phyloP scores from a whole-genome alignment of 23 red algal species.

The Agarophyton chilense region DNA sequence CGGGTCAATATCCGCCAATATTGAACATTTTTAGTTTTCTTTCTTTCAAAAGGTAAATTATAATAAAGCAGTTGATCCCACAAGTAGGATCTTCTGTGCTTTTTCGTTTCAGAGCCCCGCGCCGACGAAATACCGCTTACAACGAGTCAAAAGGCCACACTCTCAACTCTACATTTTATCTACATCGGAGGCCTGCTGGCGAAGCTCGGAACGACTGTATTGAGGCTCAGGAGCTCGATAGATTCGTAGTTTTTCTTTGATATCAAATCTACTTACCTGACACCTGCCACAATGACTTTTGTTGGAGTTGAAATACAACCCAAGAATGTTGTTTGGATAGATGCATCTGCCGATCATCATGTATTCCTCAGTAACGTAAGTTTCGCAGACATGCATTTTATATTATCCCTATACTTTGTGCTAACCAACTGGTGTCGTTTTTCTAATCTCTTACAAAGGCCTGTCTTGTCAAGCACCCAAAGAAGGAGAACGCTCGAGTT shows the following conservation, averaged over 20 bases:
- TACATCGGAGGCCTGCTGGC: no score
- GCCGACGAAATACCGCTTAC: no score
- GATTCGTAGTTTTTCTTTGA: neutral
- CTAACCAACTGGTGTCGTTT: neutral
- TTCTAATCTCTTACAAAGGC: neutral
- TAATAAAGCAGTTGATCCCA: no score
- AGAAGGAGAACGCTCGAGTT: conserved; percentile 42
- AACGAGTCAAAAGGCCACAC: no score
- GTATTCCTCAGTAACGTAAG: conserved; percentile 35
- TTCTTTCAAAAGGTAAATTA: no score
- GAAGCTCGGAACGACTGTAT: no score
- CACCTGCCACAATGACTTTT: neutral
- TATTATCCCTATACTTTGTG: neutral
- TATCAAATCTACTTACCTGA: neutral
- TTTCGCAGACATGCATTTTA: neutral
- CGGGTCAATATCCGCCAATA: no score
- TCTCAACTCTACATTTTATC: no score
- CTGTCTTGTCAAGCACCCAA: conserved; percentile 18
- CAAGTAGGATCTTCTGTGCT: no score
- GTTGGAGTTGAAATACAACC: conserved; percentile 30
- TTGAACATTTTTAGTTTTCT: no score
- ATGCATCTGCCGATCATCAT: neutral
- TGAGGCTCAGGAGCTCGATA: no score
- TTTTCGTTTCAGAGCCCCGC: no score
- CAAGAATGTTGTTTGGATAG: conserved; percentile 24